These are phyloP conservation scores for Aspergillus indologenus DNA, from an alignment of 495 filamentous ascomycete genomes.

Conservation along the genomic window DNA sequence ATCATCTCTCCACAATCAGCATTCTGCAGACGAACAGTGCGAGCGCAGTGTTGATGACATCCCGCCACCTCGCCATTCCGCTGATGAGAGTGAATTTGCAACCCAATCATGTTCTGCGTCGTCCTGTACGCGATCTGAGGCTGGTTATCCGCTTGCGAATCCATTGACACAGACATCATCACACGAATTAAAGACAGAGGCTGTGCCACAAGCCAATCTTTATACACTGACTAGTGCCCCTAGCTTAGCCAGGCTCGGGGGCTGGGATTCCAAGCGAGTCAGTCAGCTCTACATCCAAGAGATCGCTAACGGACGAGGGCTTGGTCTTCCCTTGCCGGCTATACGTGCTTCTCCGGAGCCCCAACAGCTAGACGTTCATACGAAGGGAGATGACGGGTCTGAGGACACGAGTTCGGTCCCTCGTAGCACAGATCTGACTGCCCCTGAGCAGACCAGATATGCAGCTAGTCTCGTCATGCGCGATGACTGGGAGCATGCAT, in stretches of 20 bases:
- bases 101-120: conserved; percentile 36
- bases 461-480: conserved; percentile 45
- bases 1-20: conserved; percentile 43
- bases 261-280: conserved; percentile 53
- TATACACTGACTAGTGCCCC: conserved; percentile 32
- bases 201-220: neutral
- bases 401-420: conserved; percentile 41
- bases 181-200: conserved; percentile 9
- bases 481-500: conserved; percentile 54
- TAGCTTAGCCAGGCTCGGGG: conserved; percentile 47
- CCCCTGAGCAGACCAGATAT: conserved; percentile 24
- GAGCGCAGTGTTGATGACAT: conserved; percentile 35
- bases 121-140: conserved; percentile 31
- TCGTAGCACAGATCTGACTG: conserved; percentile 19
- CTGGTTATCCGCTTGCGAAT: conserved; percentile 18
- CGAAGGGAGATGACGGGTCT: conserved; percentile 24
- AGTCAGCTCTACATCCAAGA: conserved; percentile 54
- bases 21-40: conserved; percentile 39
- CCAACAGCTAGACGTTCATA: conserved; percentile 9
- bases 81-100: conserved; percentile 25
- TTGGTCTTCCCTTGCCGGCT: conserved; percentile 21
- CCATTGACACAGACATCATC: conserved; percentile 20
- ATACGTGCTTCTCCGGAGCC: conserved; percentile 22
- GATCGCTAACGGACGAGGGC: conserved; percentile 39
- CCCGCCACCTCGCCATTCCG: conserved; percentile 18